Evolutionary conservation across 164 flowering plant genomes (phyloP), one percentile per base, ranked within the genome.

Genomic region (Macadamia integrifolia): DNA sequence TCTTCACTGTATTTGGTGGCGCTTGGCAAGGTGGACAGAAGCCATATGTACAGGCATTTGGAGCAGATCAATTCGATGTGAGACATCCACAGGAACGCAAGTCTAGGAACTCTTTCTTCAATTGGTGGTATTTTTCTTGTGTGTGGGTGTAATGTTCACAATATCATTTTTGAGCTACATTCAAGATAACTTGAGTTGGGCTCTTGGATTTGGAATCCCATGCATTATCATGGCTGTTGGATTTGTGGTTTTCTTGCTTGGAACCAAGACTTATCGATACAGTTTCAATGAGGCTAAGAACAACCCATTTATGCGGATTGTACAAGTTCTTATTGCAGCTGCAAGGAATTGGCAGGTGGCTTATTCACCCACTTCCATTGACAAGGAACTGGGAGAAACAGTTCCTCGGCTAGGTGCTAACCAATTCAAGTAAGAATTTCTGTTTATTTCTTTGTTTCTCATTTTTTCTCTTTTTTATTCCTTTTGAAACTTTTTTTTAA

Each of bases 41-140:
- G 35, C 69, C 69, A 13, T 67, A 55, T 17, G 62, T 67, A 43
- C 69, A 67, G 52, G 52, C 69, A 35, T 35, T 35, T 35, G 40
- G 40, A 35, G 40, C 40, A 0, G 40, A 35, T 35, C 40, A 35
- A 5, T 11, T 67, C 59, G 58, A 62, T 53, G 30, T 62, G 62
- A 2, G 28, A 67, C 15, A 58, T 58, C 69, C 52, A 67, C 58
- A 43, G 59, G 69, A 17, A 11, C 55, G 9, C 59, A 58, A 14
- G 58, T 67, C 62, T 5, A 35, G 40, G 40, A 35, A 5, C 5
- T 35, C 40, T 35, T 35, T 35, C 40, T 35, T 35, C 40, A 67
- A 67, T 58, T 67, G 69, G 69, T 67, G 62, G 69, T 67, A 67
- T 30, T 58, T 67, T 43, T 62, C 62, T 15, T 59, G 46, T 67